phyloP scores from a whole-genome alignment of 345 rosid genomes.

The Fremontodendron californicum region DNA sequence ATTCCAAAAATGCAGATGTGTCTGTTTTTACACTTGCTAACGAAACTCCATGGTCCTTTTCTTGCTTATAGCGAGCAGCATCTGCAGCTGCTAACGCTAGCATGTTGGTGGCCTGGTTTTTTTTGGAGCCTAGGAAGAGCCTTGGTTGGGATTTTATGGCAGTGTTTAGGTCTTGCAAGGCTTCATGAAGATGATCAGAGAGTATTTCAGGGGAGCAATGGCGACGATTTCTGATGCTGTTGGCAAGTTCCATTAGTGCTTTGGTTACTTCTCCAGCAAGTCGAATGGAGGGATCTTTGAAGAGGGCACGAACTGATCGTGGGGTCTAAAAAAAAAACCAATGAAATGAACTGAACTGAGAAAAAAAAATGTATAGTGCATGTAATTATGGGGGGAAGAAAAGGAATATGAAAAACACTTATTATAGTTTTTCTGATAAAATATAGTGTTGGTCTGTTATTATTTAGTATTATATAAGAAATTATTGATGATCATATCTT shows the following conservation, averaged over 20 bases:
- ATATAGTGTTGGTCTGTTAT: neutral
- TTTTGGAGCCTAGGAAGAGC: conserved; percentile 64
- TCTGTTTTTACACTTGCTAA: conserved; percentile 64
- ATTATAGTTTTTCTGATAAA: neutral
- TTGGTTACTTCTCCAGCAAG: conserved; percentile 63
- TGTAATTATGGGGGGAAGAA: neutral
- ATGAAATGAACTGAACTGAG: neutral
- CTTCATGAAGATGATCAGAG: conserved; percentile 73
- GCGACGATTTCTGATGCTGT: conserved; percentile 52
- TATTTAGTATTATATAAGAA: neutral
- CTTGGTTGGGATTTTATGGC: conserved; percentile 77
- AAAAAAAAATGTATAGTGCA: neutral
- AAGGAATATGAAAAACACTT: neutral
- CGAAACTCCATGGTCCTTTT: conserved; percentile 25
- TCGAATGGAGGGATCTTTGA: conserved; percentile 73
- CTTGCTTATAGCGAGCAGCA: conserved; percentile 23
- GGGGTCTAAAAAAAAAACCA: conserved; percentile 45
- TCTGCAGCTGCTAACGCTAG: conserved; percentile 49
- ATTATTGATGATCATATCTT: neutral
- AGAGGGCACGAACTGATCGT: conserved; percentile 50
- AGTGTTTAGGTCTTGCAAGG: conserved; percentile 66
- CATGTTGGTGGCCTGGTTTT: conserved; percentile 34
- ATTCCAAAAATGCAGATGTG: conserved; percentile 53
- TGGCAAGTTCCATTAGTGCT: conserved; percentile 57
- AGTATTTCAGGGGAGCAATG: conserved; percentile 75